A percentile compares a stretch with the other conserved stretches of the same genome.
Evolutionary conservation across 768 basidiomycete species (phyloP).

Genomic region (Filobasidium floriforme): DNA sequence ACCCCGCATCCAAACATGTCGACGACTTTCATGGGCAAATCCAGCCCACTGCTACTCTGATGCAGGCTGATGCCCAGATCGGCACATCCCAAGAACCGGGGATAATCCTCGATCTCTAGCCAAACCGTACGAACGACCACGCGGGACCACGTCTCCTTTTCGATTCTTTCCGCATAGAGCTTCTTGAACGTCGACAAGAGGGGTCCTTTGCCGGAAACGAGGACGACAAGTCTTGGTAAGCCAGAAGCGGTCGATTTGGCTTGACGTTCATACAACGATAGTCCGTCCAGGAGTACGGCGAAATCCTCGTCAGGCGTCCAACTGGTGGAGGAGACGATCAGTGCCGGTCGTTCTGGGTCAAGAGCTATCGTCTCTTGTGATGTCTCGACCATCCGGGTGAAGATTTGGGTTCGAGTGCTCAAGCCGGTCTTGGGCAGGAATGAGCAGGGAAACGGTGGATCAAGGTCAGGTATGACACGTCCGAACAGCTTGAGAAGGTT

Average conservation of each 20-base stretch:
- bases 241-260: constrained; percentile 19
- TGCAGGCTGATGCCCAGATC: constrained; percentile 89
- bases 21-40: constrained; percentile 97
- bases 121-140: constrained; percentile 54
- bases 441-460: constrained; percentile 56
- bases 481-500: constrained; percentile 42
- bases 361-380: background rate
- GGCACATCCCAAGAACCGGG: constrained; percentile 74
- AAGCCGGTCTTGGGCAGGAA: constrained; percentile 39
- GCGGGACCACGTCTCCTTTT: constrained; percentile 52
- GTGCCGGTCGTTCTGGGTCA: constrained; percentile 68
- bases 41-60: constrained; percentile 77
- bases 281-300: constrained; percentile 65
- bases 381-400: constrained; percentile 22
- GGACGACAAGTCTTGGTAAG: constrained; percentile 69
- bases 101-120: constrained; percentile 86
- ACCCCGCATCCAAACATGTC: constrained; percentile 98
- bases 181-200: constrained; percentile 66
- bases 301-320: constrained; percentile 99
- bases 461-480: constrained; percentile 50
- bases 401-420: constrained; percentile 49
- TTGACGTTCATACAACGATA: constrained; percentile 61
- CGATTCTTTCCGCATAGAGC: constrained; percentile 56
- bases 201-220: constrained; percentile 88
- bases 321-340: constrained; percentile 84